These are phyloP conservation scores for Phytophthora niederhauseri DNA, from an alignment of 352 stramenopile species.

Conservation along the genomic window DNA sequence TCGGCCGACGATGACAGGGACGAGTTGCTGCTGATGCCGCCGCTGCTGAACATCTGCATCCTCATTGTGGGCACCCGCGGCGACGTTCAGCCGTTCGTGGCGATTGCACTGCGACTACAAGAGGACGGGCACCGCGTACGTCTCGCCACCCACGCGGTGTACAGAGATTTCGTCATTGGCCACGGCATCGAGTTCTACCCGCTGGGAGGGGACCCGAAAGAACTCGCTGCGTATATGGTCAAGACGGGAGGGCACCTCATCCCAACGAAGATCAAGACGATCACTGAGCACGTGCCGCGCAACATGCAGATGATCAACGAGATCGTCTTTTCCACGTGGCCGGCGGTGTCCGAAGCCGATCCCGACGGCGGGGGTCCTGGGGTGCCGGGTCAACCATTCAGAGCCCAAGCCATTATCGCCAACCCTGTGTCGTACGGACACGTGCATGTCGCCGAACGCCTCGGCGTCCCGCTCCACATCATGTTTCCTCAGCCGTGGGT, in stretches of 20 bases:
- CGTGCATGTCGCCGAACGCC: conserved; percentile 92
- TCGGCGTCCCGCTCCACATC: conserved; percentile 93
- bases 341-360: conserved; percentile 73
- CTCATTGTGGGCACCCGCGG: conserved; percentile 79
- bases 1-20: conserved; percentile 3
- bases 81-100: conserved; percentile 75
- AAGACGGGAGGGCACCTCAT: conserved; percentile 7
- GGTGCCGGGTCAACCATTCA: conserved; percentile 60
- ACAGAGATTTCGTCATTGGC: conserved; percentile 74
- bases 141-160: conserved; percentile 87
- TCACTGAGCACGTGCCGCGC: conserved; percentile 4
- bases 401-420: conserved; percentile 93
- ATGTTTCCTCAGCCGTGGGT: conserved; percentile 93
- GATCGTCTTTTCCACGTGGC: conserved; percentile 55
- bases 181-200: conserved; percentile 75
- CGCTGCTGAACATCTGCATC: conserved; percentile 67
- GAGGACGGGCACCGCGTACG: conserved; percentile 88
- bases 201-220: conserved; percentile 64
- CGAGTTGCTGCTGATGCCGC: conserved; percentile 28
- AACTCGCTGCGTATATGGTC: conserved; percentile 67
- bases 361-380: conserved; percentile 58
- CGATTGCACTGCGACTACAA: conserved; percentile 74
- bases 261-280: conserved; percentile 2
- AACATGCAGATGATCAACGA: conserved; percentile 12
- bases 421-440: conserved; percentile 93